Evolutionary conservation across 2,329 filamentous ascomycete genomes (phyloP), one percentile per base, ranked within the genome.

Genomic region (Talaromyces islandicus): DNA sequence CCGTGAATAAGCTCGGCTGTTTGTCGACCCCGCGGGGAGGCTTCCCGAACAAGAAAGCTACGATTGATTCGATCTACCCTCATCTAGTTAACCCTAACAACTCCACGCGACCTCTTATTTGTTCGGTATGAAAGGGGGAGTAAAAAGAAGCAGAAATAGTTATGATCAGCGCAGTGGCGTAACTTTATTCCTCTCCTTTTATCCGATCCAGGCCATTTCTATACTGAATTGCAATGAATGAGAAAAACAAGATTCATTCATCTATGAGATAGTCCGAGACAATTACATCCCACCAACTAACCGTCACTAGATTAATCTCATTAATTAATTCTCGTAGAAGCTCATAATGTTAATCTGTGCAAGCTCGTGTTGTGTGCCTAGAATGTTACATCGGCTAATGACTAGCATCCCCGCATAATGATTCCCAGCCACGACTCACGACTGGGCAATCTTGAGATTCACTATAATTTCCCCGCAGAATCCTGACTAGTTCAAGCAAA

Each of bases 41-140:
- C 48, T 48, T 41, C 58, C 41, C 17, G 25, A 54, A 24, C 43
- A 60, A 54, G 59, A 60, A 60, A 41, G 21, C 19, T 24, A 11
- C 11, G 24, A 9, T 3, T 24, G 19, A 14, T 11, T 24, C n/a
- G 43, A 46, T 46, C 43, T 46, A 21, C 9, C n/a, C 43, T 4
- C 19, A 24, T 19, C 6, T 46, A 46, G 43, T 46, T 38, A 38
- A n/a, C 14, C 17, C 35, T 38, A 38, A n/a, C 14, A 3, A 38
- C 7, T 38, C 35, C 6, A n/a, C 6, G n/a, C 14, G 17, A 46
- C 19, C 11, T 10, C 19, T 46, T 7, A 46, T 46, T 46, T 21
- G 43, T n/a, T 24, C 43, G 43, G 9, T 24, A 46, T 46, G 43
- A 46, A 24, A 24, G 19, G 19, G 17, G 43, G 3, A 46, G 43